Evolutionary conservation across 2,329 filamentous ascomycete genomes (phyloP), one percentile per base, ranked within the genome.

Genomic region (Colletotrichum theobromicola): DNA sequence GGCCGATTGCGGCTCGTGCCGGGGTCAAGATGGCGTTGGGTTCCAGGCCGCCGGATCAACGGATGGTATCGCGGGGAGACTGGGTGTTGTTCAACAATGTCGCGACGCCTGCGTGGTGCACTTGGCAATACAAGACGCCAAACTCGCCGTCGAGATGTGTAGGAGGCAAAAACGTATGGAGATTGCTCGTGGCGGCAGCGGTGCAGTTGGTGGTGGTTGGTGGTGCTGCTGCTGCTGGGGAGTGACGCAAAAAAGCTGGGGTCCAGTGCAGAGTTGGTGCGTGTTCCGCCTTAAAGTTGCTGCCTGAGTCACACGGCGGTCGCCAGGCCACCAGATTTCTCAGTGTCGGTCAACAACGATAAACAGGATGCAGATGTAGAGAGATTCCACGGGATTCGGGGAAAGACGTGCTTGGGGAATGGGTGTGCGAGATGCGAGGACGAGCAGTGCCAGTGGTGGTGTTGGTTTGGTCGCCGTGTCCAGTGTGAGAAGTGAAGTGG

Each of bases 301-400:
- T 83, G 82, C 82, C 82, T 84, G 81, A 83, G 82, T 83, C 57
- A 65, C 35, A 69, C 57, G 58, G 21, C 37, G 50, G 58, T 74
- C 35, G 68, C 37, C 60, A 70, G 34, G 55, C 58, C 64, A 69
- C 46, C 64, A 68, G 50, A 18, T 64, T 37, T 28, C 26, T 63
- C 58, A 42, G 50, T 55, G 34, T 58, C 35, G 57, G 61, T 21
- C 26, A 46, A 16, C 15, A 58, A 67, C 58, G 70, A 32, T n/a
- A 18, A 60, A 16, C 32, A 37, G n/a, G 28, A 66, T 72, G 55
- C 72, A 67, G 42, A 72, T 70, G 21, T 57, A 63, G 21, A 37
- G 26, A 46, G 30, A 42, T 66, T 74, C 64, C 73, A 74, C 64
- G 53, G 58, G 24, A 55, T 42, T 65, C 65, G 69, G 74, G 69